Evolutionary conservation across 2,329 filamentous ascomycete species (phyloP).

Genomic region (Sporothrix pseudoabietina): DNA sequence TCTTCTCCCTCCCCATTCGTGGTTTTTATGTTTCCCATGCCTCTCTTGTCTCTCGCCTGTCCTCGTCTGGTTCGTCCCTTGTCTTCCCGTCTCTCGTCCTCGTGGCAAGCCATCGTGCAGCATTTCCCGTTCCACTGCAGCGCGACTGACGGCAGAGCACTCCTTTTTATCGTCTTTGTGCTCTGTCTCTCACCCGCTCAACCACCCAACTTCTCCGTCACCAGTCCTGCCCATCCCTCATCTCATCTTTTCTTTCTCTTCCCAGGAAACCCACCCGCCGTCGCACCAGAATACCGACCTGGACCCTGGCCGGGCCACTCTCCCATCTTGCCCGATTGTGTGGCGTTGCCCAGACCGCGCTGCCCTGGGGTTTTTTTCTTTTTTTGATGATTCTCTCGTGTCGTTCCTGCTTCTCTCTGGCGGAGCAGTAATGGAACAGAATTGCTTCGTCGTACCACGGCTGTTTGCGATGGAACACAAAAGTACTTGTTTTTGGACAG

Average conservation of each 20-base stretch:
- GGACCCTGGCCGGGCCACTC: constrained; percentile 13
- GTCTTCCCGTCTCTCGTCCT: constrained; percentile 12
- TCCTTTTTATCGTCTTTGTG: not conserved
- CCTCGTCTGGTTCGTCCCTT: constrained; percentile 12
- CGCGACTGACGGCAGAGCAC: not conserved
- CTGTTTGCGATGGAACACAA: not conserved
- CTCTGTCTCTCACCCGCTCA: not conserved
- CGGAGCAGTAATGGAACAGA: not conserved
- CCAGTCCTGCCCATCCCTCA: not conserved
- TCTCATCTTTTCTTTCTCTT: constrained; percentile 9
- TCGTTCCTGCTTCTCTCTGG: not conserved
- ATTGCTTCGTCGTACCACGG: not conserved
- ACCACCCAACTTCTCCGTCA: not conserved
- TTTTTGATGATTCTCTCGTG: too few relatives aligned
- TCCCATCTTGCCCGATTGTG: constrained; percentile 2
- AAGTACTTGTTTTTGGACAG: not conserved
- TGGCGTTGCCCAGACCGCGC: constrained; percentile 1
- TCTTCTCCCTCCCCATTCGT: not conserved
- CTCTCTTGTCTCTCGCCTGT: not conserved
- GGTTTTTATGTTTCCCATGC: not conserved
- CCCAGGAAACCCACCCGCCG: not conserved
- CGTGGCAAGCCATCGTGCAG: constrained; percentile 20
- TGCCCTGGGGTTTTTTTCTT: not conserved
- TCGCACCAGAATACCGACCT: constrained; percentile 9
- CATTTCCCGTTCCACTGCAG: constrained; percentile 18